phyloP scores from a whole-genome alignment of 306 rosid genomes.

The Cajanus cajan region DNA sequence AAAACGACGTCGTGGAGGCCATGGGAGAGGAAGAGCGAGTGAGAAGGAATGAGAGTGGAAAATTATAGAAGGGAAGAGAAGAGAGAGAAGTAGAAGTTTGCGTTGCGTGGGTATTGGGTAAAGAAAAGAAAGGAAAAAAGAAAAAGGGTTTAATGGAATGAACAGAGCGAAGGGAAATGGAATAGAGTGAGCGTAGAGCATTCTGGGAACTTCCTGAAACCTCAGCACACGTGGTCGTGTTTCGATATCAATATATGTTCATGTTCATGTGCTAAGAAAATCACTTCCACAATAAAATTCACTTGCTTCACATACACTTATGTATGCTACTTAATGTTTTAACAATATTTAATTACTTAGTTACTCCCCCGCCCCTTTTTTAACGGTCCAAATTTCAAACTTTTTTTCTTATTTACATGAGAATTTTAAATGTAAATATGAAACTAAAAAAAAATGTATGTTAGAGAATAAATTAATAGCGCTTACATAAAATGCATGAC shows the following conservation, averaged over 20 bases:
- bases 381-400: too few species aligned
- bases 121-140: neutral
- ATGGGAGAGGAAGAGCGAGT: constrained; percentile 17
- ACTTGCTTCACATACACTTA: too few species aligned
- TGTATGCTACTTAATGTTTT: too few species aligned
- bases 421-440: too few species aligned
- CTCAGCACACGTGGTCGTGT: neutral
- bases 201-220: constrained; percentile 36
- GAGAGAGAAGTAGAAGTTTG: neutral
- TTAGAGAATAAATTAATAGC: too few species aligned
- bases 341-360: too few species aligned
- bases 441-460: too few species aligned
- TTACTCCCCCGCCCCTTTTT: too few species aligned
- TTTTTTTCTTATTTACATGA: too few species aligned
- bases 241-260: neutral
- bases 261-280: neutral
- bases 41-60: neutral
- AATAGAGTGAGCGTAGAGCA: constrained; percentile 7
- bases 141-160: neutral
- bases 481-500: too few species aligned
- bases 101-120: constrained; percentile 31
- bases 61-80: neutral
- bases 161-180: neutral
- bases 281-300: neutral
- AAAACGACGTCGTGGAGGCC: constrained; percentile 58